phyloP scores from a whole-genome alignment of 106 monocot genomes.

The Gastrodia elata region DNA sequence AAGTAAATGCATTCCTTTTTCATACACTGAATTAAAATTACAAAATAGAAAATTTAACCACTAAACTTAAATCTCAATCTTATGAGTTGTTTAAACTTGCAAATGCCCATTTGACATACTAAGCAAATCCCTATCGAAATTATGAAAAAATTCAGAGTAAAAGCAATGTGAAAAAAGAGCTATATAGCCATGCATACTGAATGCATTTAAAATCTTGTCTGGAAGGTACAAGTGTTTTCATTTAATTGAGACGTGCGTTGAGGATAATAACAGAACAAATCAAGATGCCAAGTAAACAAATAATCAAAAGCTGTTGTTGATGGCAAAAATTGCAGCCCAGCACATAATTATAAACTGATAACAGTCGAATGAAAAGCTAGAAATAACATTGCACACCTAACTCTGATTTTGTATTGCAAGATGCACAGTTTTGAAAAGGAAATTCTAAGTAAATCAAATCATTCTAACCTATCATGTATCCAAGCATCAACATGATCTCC shows the following conservation, averaged over 20 bases:
- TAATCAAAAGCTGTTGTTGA: not conserved
- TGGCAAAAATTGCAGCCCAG: not conserved
- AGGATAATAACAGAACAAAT: not conserved
- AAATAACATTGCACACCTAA: not conserved
- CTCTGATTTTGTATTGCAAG: not conserved
- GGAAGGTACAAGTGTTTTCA: not conserved
- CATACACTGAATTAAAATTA: not conserved
- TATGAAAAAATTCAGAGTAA: not conserved
- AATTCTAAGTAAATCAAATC: slow-evolving; percentile 2
- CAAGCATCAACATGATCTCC: slow-evolving; percentile 88
- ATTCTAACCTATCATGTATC: slow-evolving; percentile 60
- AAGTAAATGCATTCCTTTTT: not conserved
- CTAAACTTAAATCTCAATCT: not conserved
- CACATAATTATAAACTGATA: not conserved
- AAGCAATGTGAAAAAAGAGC: not conserved
- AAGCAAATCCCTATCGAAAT: not conserved
- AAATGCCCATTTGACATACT: not conserved
- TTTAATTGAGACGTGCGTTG: not conserved
- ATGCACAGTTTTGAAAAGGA: not conserved
- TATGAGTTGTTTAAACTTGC: not conserved
- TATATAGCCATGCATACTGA: not conserved
- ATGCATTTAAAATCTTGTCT: not conserved
- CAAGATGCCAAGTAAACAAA: not conserved
- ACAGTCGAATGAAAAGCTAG: not conserved
- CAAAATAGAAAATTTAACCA: not conserved